A percentile compares a stretch with the other conserved stretches of the same genome.
Evolutionary conservation across 179 eudicot species (phyloP).

Genomic region (Beta lomatogona): DNA sequence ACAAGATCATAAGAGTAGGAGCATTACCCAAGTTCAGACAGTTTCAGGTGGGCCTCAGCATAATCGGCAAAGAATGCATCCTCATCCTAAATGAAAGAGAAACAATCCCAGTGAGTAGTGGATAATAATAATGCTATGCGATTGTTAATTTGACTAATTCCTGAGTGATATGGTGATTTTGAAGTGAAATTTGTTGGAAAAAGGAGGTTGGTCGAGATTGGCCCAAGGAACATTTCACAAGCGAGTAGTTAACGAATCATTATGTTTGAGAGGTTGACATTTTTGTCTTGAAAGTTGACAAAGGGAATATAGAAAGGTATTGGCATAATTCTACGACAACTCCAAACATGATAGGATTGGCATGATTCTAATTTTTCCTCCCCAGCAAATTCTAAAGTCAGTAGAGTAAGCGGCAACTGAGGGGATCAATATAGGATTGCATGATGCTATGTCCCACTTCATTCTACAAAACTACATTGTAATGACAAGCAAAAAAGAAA

Average conservation of each 20-base stretch:
- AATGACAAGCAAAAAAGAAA: not conserved
- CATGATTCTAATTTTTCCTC: not conserved
- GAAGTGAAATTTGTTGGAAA: not conserved
- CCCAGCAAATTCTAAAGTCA: too few species aligned
- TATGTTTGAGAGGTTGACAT: too few species aligned
- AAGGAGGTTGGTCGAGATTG: not conserved
- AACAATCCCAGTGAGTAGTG: not conserved
- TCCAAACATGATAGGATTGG: not conserved
- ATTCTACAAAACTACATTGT: not conserved
- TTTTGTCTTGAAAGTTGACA: too few species aligned
- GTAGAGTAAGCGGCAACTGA: too few species aligned
- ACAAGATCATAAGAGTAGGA: not conserved
- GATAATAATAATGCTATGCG: not conserved
- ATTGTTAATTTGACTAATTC: too few species aligned
- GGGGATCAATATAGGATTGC: too few species aligned
- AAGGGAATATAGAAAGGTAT: too few species aligned
- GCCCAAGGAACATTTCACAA: too few species aligned
- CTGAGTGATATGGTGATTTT: not conserved
- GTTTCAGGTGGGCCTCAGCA: slow-evolving; percentile 52
- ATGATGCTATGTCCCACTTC: too few species aligned
- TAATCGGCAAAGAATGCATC: slow-evolving; percentile 58
- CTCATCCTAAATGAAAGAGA: slow-evolving; percentile 36
- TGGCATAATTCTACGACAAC: too few species aligned
- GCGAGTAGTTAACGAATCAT: too few species aligned
- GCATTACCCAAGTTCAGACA: slow-evolving; percentile 51